Conservation (phyloP, 108 stramenopile species). For the Schizochytrium sp. region DNA sequence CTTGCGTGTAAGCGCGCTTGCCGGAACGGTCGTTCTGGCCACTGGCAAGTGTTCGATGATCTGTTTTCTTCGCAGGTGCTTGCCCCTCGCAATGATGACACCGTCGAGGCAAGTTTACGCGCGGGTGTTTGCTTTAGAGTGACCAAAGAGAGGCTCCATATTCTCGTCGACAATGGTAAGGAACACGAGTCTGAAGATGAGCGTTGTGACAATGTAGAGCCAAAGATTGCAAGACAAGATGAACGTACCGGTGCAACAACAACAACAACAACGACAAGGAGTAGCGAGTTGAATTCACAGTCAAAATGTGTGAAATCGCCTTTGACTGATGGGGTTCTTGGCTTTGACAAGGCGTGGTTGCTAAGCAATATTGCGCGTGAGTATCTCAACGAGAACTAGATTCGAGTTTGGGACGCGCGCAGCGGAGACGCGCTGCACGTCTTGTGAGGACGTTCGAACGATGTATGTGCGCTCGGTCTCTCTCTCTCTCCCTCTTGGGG, state of each 20-base stretch:
- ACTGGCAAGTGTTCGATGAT: not conserved
- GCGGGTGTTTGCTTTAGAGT: not conserved
- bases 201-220: not conserved
- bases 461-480: not conserved
- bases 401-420: too few relatives aligned
- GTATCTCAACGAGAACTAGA: not conserved
- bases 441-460: too few relatives aligned
- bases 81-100: not conserved
- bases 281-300: not conserved
- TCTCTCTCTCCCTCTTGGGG: not conserved
- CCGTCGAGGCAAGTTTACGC: not conserved
- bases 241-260: not conserved
- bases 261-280: not conserved
- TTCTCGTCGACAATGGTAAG: not conserved
- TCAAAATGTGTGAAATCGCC: not conserved
- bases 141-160: not conserved
- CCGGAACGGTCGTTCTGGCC: not conserved
- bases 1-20: not conserved
- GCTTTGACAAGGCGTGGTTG: not conserved
- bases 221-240: not conserved
- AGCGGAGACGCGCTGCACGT: too few relatives aligned
- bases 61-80: not conserved
- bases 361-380: not conserved
- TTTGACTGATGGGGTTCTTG: too few relatives aligned
- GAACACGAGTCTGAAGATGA: not conserved